A percentile compares a stretch with the other conserved stretches of the same genome.
phyloP scores from a whole-genome alignment of 202 grass and related monocot genomes.

The Zoysia matrella region DNA sequence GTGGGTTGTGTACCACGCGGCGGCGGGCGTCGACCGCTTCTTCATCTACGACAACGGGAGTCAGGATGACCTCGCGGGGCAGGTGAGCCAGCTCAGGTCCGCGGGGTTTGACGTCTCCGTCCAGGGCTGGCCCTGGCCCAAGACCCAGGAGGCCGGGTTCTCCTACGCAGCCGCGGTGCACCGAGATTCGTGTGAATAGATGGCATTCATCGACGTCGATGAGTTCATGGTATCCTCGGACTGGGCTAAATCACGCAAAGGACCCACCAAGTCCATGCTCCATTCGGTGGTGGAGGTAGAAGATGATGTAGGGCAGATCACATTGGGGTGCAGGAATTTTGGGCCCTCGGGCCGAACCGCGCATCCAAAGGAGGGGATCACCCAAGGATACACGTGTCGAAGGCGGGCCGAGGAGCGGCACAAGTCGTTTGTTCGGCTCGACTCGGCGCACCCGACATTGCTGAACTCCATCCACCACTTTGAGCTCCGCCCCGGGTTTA shows the following conservation, averaged over 20 bases:
- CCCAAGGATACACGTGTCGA: constrained; percentile 68
- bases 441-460: constrained; percentile 31
- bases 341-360: constrained; percentile 48
- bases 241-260: constrained; percentile 7
- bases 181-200: constrained; percentile 55
- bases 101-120: constrained; percentile 42
- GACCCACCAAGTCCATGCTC: constrained; percentile 44
- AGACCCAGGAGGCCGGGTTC: constrained; percentile 83
- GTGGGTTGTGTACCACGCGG: constrained; percentile 67
- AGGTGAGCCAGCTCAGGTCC: constrained; percentile 32
- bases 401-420: constrained; percentile 46
- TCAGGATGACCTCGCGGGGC: constrained; percentile 43
- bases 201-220: constrained; percentile 72
- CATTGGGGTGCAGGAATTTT: constrained; percentile 48
- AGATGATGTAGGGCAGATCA: constrained; percentile 46
- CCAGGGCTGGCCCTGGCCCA: constrained; percentile 70
- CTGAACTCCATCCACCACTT: constrained; percentile 73
- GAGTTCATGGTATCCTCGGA: constrained; percentile 60
- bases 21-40: constrained; percentile 64
- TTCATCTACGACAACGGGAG: constrained; percentile 83
- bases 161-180: constrained; percentile 58
- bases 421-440: constrained; percentile 62
- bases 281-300: not conserved
- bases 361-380: constrained; percentile 55
- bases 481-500: constrained; percentile 12